phyloP scores from a whole-genome alignment of 2,329 filamentous ascomycete genomes.

The Meredithiella fracta region DNA sequence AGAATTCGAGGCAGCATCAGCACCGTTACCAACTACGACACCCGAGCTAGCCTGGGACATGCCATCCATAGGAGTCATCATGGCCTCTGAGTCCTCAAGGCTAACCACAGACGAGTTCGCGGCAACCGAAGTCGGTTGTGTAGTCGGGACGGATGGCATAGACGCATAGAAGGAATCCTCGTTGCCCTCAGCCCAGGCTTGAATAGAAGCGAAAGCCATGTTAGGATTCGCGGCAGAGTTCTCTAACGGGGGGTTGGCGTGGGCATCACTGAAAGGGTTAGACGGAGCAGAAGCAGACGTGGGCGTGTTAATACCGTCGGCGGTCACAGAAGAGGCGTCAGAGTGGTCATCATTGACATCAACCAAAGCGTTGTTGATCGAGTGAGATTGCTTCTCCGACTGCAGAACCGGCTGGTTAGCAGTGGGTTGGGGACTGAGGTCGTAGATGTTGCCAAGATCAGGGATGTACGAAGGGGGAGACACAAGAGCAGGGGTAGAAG shows the following conservation, averaged over 20 bases:
- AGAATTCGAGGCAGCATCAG: slow-evolving; percentile 38
- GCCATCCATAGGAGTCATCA: slow-evolving; percentile 13
- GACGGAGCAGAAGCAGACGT: slow-evolving; percentile 7
- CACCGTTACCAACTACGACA: slow-evolving; percentile 17
- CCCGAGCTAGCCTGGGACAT: slow-evolving; percentile 8
- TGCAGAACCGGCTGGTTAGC: background rate
- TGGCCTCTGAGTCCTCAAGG: slow-evolving; percentile 25
- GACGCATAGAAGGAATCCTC: slow-evolving; percentile 43
- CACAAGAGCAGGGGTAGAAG: slow-evolving; percentile 18
- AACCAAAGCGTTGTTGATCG: slow-evolving; percentile 22
- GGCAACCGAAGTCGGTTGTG: slow-evolving; percentile 21
- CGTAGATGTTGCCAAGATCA: slow-evolving; percentile 35
- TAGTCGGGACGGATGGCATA: slow-evolving; percentile 32
- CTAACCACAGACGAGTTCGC: slow-evolving; percentile 39
- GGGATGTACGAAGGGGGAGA: slow-evolving; percentile 19
- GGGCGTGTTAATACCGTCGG: slow-evolving; percentile 3
- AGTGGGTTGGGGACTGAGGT: slow-evolving; percentile 25
- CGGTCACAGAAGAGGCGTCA: slow-evolving; percentile 7
- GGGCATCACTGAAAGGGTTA: slow-evolving; percentile 10
- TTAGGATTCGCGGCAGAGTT: slow-evolving; percentile 17
- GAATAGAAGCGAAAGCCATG: slow-evolving; percentile 42
- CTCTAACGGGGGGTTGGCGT: background rate
- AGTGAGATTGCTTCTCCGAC: background rate
- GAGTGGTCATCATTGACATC: slow-evolving; percentile 1
- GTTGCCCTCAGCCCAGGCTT: slow-evolving; percentile 45